A percentile compares a stretch with the other conserved stretches of the same genome.
phyloP scores from a whole-genome alignment of 129 eudicot species.

The Oenanthe sinensis region DNA sequence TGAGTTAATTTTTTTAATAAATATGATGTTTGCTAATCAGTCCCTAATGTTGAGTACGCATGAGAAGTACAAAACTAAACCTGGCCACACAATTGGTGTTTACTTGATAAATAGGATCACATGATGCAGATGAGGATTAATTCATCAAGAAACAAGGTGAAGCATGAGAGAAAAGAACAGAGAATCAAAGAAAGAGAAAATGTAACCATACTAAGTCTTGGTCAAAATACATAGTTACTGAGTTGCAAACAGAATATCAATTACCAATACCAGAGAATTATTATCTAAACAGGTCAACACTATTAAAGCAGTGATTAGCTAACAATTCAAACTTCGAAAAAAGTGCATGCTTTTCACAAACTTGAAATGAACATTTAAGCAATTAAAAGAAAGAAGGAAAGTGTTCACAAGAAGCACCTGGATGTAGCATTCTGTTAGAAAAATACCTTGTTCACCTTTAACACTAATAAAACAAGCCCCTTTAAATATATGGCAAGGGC shows the following conservation, averaged over 20 bases:
- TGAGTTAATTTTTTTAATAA: too few species aligned
- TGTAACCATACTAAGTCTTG: background rate
- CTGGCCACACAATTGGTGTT: background rate
- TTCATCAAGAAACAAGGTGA: background rate
- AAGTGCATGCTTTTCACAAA: background rate
- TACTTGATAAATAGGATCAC: background rate
- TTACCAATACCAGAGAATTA: background rate
- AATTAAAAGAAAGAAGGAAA: background rate
- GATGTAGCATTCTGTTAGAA: constrained; percentile 34
- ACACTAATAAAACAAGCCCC: too few species aligned
- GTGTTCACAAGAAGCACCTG: constrained; percentile 40
- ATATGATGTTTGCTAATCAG: too few species aligned
- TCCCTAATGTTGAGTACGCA: background rate
- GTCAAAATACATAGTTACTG: too few species aligned
- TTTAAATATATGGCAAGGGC: too few species aligned
- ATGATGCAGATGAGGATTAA: background rate
- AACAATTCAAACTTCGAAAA: background rate
- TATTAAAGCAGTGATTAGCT: background rate
- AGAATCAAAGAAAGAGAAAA: background rate
- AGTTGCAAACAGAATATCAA: background rate
- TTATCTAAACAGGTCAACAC: background rate
- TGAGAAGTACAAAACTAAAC: background rate
- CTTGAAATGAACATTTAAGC: background rate
- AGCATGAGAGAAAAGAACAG: background rate
- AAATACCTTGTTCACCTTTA: too few species aligned